A percentile compares a stretch with the other conserved stretches of the same genome.
Conservation (phyloP, 2,329 filamentous ascomycete genomes). For the Gaeumannomyces tritici region DNA sequence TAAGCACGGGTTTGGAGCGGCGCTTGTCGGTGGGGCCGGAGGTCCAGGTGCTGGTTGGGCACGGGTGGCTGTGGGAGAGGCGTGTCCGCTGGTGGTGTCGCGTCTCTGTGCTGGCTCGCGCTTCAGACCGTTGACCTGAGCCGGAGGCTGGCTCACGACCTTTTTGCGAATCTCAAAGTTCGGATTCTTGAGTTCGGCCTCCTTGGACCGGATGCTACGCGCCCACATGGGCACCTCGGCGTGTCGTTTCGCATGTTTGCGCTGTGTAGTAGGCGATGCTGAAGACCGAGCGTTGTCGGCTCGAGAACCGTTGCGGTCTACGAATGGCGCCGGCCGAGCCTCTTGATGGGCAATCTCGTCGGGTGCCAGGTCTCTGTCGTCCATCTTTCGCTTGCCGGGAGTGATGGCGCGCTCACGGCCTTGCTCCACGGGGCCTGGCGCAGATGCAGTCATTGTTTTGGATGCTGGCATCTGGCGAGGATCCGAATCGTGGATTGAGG, state of each 20-base stretch:
- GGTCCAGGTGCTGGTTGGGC: conserved; percentile 9
- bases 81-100: conserved; percentile 30
- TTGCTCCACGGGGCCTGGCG: conserved; percentile 15
- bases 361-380: conserved; percentile 35
- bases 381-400: conserved; percentile 38
- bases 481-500: conserved; percentile 15
- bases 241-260: conserved; percentile 29
- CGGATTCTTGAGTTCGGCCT: conserved; percentile 22
- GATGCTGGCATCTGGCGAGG: conserved; percentile 10
- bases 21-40: neutral
- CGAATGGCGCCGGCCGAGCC: conserved; percentile 37
- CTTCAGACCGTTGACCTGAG: conserved; percentile 27
- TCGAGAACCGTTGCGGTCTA: conserved; percentile 31
- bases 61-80: conserved; percentile 34
- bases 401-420: conserved; percentile 24
- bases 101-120: conserved; percentile 16
- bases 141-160: conserved; percentile 9
- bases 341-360: conserved; percentile 42
- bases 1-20: conserved; percentile 5
- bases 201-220: conserved; percentile 18
- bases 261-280: conserved; percentile 10
- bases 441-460: neutral
- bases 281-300: conserved; percentile 9
- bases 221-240: conserved; percentile 38
- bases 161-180: conserved; percentile 36